These are phyloP conservation scores for Triticum urartu DNA, from an alignment of 176 grass and related monocot genomes.

Conservation along the genomic window DNA sequence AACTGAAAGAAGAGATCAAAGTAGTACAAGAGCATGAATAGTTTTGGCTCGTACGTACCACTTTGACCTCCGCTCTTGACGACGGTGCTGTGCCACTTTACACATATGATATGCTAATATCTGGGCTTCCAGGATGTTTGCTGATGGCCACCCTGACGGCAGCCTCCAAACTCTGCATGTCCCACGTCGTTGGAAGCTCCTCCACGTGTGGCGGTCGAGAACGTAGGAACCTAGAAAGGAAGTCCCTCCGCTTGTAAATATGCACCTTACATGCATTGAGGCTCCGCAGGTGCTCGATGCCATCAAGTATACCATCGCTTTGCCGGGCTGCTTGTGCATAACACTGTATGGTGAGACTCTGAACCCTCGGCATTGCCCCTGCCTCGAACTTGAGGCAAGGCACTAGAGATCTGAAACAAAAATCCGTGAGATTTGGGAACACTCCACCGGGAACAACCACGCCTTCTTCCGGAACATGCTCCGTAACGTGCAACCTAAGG, in stretches of 20 bases:
- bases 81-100: no score
- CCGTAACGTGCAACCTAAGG: not conserved
- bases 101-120: no score
- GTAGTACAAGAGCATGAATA: no score
- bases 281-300: not conserved
- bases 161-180: not conserved
- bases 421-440: not conserved
- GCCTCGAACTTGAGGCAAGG: not conserved
- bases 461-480: not conserved
- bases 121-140: not conserved
- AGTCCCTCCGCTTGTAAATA: not conserved
- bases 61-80: no score
- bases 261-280: not conserved
- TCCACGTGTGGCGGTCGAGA: not conserved
- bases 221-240: not conserved
- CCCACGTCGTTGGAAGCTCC: not conserved
- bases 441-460: not conserved
- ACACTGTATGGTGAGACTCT: not conserved
- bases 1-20: no score
- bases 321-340: fast-evolving
- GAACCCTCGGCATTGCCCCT: not conserved
- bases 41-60: no score
- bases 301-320: not conserved
- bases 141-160: not conserved
- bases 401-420: not conserved